These are phyloP conservation scores for Oenanthe javanica DNA, from an alignment of 140 eudicot species.

Conservation along the genomic window DNA sequence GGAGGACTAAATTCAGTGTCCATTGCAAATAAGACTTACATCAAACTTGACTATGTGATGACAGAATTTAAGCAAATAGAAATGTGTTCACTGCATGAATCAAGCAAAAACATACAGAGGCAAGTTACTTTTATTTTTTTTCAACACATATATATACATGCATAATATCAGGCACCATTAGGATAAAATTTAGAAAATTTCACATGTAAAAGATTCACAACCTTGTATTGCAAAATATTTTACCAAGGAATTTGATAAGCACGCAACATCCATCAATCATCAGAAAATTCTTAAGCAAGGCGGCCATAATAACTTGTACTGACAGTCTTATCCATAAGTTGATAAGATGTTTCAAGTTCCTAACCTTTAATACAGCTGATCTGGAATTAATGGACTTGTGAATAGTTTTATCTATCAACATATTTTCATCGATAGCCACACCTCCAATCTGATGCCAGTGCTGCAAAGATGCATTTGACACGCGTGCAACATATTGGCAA, in stretches of 20 bases:
- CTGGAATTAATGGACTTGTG: conserved; percentile 68
- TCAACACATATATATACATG: neutral
- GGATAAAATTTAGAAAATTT: neutral
- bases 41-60: neutral
- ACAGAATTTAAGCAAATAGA: neutral
- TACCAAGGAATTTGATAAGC: neutral
- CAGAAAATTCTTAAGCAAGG: neutral
- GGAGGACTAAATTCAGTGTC: neutral
- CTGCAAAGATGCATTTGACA: conserved; percentile 74
- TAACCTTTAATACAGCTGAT: conserved; percentile 85
- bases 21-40: neutral
- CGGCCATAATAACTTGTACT: neutral
- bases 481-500: conserved; percentile 85
- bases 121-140: neutral
- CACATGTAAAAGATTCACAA: neutral
- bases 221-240: neutral
- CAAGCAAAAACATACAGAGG: neutral
- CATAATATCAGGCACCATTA: neutral
- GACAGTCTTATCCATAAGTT: neutral
- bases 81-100: neutral
- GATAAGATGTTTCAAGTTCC: neutral
- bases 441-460: conserved; percentile 97
- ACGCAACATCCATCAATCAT: neutral
- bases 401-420: conserved; percentile 70
- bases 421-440: conserved; percentile 48